Conservation (phyloP, 208 protist genomes). For the Wallacemonas collosoma region DNA sequence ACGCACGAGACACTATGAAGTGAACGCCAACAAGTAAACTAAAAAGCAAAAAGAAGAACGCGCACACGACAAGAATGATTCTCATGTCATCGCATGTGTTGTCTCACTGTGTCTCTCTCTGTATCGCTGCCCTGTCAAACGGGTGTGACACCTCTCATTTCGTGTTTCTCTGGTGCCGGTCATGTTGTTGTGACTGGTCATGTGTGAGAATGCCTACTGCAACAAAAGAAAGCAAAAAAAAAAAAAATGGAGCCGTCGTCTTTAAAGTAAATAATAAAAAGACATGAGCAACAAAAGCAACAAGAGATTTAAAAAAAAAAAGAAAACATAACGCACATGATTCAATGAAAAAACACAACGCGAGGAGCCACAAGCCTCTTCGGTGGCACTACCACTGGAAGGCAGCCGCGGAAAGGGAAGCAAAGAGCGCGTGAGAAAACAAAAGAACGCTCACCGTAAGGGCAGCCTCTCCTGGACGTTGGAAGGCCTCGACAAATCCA, state of each 20-base stretch:
- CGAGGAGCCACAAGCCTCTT: no score
- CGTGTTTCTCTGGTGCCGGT: background rate
- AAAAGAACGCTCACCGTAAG: no score
- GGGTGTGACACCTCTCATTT: background rate
- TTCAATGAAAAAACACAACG: no score
- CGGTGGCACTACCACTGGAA: no score
- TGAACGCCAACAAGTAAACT: background rate
- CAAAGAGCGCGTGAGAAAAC: no score
- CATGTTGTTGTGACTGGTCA: background rate
- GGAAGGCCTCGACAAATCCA: no score
- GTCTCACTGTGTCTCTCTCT: no score
- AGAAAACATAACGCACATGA: no score
- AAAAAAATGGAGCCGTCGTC: background rate
- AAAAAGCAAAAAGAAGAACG: background rate
- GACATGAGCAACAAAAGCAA: background rate
- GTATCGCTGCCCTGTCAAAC: no score
- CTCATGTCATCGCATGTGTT: background rate
- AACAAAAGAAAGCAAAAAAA: background rate
- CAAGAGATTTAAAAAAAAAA: background rate
- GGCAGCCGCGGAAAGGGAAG: no score
- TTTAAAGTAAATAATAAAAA: background rate
- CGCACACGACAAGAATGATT: background rate
- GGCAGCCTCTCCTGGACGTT: no score
- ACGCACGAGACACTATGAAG: no score
- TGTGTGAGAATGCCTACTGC: background rate